Evolutionary conservation across 306 rosid species (phyloP).

Genomic region (Prosopis cineraria): DNA sequence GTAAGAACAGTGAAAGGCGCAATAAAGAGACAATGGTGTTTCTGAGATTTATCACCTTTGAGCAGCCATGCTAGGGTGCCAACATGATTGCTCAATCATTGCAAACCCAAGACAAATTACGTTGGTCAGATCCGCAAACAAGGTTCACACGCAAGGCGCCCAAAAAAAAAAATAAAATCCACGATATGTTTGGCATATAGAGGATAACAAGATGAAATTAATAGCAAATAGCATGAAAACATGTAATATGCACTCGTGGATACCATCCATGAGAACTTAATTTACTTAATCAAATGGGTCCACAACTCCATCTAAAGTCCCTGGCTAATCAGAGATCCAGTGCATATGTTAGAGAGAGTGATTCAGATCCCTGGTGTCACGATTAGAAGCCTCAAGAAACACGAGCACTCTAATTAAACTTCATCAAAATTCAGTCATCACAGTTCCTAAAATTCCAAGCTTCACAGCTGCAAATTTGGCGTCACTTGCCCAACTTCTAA

Average conservation of each 20-base stretch:
- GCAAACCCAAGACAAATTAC: constrained; percentile 1
- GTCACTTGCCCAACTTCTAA: constrained; percentile 10
- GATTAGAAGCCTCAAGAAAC: constrained; percentile 12
- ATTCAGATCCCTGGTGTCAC: neutral
- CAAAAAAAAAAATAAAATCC: neutral
- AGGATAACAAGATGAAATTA: neutral
- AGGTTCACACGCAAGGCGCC: neutral
- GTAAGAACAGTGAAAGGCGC: neutral
- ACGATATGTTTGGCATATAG: neutral
- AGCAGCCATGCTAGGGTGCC: neutral
- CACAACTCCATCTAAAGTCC: neutral
- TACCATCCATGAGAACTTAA: neutral
- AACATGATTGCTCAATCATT: constrained; percentile 17
- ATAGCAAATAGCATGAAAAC: neutral
- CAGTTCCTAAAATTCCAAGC: constrained; percentile 31
- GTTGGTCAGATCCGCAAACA: neutral
- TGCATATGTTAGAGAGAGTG: neutral
- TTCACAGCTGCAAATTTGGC: constrained; percentile 14
- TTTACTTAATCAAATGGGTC: neutral
- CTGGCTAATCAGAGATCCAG: constrained; percentile 10
- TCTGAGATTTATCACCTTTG: constrained; percentile 2
- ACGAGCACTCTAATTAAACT: constrained; percentile 10
- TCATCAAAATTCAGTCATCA: constrained; percentile 34
- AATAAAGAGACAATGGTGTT: neutral
- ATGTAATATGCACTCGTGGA: neutral